These are phyloP conservation scores for Scheffersomyces cryptocercus DNA, from an alignment of 1,139 yeast genomes.

Conservation along the genomic window DNA sequence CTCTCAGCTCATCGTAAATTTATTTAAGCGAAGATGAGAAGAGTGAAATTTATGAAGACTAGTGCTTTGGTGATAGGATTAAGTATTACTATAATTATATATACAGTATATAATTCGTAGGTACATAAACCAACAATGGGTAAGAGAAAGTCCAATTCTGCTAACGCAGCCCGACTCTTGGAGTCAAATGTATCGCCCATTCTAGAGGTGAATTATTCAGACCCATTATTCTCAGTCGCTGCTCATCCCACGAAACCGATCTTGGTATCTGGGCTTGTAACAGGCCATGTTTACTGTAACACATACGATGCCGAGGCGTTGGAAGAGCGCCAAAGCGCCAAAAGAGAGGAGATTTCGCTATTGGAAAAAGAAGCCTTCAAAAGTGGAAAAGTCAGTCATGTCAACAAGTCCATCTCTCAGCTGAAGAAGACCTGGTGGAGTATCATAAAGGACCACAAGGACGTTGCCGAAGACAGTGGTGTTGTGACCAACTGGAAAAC, in stretches of 20 bases:
- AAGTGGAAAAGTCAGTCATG: slow-evolving; percentile 26
- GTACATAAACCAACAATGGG: slow-evolving; percentile 18
- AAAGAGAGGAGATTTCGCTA: slow-evolving; percentile 20
- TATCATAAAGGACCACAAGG: slow-evolving; percentile 37
- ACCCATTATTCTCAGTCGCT: slow-evolving; percentile 75
- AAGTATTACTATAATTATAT: too few species aligned
- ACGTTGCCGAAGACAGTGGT: slow-evolving; percentile 26
- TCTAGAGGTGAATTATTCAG: slow-evolving; percentile 50
- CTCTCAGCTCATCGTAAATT: too few species aligned
- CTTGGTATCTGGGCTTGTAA: slow-evolving; percentile 70
- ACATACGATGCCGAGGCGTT: slow-evolving; percentile 53
- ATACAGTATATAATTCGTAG: too few species aligned
- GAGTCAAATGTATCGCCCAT: slow-evolving; percentile 50
- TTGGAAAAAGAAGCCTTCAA: slow-evolving; percentile 28
- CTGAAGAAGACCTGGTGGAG: slow-evolving; percentile 53
- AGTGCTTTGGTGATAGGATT: too few species aligned
- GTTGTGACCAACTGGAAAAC: slow-evolving; percentile 72
- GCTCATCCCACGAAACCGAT: slow-evolving; percentile 76
- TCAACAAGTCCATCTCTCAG: slow-evolving; percentile 37
- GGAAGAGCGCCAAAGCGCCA: slow-evolving; percentile 28
- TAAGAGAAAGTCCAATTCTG: slow-evolving; percentile 32
- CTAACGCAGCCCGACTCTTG: slow-evolving; percentile 30
- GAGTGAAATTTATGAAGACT: too few species aligned
- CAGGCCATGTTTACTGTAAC: slow-evolving; percentile 69
- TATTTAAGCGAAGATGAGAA: too few species aligned